These are phyloP conservation scores for Lasiodiplodia sp. DNA, from an alignment of 2,329 filamentous ascomycete genomes.

Conservation along the genomic window DNA sequence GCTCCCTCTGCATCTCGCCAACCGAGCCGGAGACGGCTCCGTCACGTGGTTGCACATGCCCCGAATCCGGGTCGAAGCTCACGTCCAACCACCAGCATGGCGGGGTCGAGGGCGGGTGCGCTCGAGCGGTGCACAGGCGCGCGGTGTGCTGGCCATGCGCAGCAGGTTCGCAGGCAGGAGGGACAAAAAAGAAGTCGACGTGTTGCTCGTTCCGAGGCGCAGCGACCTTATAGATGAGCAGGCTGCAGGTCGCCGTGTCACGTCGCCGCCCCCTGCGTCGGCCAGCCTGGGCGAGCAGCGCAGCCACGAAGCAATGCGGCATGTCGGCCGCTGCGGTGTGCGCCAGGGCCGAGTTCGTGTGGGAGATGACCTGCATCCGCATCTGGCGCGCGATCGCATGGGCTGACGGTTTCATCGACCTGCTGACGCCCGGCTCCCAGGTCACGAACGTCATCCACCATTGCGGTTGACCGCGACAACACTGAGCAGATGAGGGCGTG, in stretches of 20 bases:
- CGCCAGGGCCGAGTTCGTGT: not conserved
- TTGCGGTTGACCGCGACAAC: not conserved
- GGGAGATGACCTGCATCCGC: slow-evolving; percentile 5
- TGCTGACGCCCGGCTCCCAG: slow-evolving; percentile 12
- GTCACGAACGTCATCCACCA: slow-evolving; percentile 20
- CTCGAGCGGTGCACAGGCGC: not conserved
- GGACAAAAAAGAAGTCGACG: slow-evolving; percentile 19
- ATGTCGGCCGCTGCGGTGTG: not conserved
- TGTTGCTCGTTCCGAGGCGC: slow-evolving; percentile 23
- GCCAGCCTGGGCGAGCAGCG: not conserved
- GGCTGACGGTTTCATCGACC: slow-evolving; percentile 18
- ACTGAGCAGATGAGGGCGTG: slow-evolving; percentile 5
- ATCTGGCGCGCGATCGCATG: slow-evolving; percentile 20
- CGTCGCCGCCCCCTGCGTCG: slow-evolving; percentile 10
- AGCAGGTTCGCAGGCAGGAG: not conserved
- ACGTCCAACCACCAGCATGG: not conserved
- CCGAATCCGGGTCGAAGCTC: slow-evolving; percentile 4
- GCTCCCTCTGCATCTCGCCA: not conserved
- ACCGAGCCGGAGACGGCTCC: not conserved
- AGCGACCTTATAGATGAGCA: slow-evolving; percentile 21
- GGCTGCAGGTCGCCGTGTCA: slow-evolving; percentile 16
- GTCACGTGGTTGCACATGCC: slow-evolving; percentile 14
- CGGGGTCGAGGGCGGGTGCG: not conserved
- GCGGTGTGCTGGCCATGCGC: slow-evolving; percentile 12
- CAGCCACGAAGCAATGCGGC: slow-evolving; percentile 16